These are phyloP conservation scores for Camellia oleifera DNA, from an alignment of 179 eudicot genomes.

Conservation along the genomic window DNA sequence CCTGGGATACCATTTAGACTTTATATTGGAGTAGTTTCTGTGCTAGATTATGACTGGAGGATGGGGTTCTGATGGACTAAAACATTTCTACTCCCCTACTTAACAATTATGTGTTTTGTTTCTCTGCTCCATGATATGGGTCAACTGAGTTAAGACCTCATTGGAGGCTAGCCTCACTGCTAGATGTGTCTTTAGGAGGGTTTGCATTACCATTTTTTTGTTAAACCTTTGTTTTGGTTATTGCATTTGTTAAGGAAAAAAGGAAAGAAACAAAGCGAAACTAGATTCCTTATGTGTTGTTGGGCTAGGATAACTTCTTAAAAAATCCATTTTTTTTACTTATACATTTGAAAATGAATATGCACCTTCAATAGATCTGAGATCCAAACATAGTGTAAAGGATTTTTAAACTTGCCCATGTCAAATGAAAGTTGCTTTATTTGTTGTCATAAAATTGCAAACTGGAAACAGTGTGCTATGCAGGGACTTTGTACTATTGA, in stretches of 20 bases:
- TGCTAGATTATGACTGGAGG: not conserved
- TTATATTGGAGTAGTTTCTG: not conserved
- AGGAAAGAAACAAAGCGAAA: not conserved
- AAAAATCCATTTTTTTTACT: too few relatives aligned
- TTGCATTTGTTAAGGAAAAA: not conserved
- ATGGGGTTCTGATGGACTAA: not conserved
- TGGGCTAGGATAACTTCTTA: too few relatives aligned
- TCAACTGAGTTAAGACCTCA: not conserved
- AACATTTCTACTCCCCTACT: not conserved
- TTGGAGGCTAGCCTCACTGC: not conserved
- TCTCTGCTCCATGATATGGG: not conserved
- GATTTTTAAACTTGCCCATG: not conserved
- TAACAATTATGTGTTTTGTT: not conserved
- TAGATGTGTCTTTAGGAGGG: too few relatives aligned
- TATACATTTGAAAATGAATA: not conserved
- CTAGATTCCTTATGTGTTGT: too few relatives aligned
- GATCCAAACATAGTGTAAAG: not conserved
- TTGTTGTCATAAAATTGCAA: not conserved
- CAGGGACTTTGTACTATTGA: not conserved
- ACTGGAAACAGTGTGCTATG: not conserved
- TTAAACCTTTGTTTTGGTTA: not conserved
- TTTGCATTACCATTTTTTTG: too few relatives aligned
- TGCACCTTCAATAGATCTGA: not conserved
- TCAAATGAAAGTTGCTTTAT: not conserved
- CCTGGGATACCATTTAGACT: not conserved